phyloP scores from a whole-genome alignment of 192 early-diverging fungal genomes.

The Phycomyces nitens region DNA sequence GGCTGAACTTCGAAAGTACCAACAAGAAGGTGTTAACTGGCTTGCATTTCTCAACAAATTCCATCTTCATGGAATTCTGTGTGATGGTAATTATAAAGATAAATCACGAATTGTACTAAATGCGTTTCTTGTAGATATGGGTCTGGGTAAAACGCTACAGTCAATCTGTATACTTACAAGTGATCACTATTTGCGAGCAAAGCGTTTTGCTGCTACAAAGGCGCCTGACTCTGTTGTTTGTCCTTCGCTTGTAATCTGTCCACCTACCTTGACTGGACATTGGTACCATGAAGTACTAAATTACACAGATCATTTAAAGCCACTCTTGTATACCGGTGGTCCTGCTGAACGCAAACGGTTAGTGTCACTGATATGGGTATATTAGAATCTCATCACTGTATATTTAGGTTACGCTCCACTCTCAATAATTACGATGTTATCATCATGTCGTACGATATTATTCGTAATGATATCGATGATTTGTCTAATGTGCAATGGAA shows the following conservation, averaged over 20 bases:
- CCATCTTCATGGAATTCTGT: slow-evolving; percentile 94
- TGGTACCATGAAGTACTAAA: slow-evolving; percentile 93
- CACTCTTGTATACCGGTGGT: slow-evolving; percentile 83
- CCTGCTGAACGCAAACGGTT: slow-evolving; percentile 70
- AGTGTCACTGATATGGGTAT: slow-evolving; percentile 7
- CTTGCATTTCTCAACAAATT: slow-evolving; percentile 96
- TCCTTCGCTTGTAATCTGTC: slow-evolving; percentile 93
- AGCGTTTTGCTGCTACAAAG: slow-evolving; percentile 48
- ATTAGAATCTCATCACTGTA: neutral
- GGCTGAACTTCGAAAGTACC: slow-evolving; percentile 91
- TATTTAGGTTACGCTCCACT: slow-evolving; percentile 45
- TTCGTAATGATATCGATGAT: slow-evolving; percentile 92
- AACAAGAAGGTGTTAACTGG: slow-evolving; percentile 99
- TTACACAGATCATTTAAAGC: slow-evolving; percentile 72
- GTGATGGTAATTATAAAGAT: slow-evolving; percentile 67
- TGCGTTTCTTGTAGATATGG: slow-evolving; percentile 73
- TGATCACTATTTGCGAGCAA: slow-evolving; percentile 74
- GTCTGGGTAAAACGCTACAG: slow-evolving; percentile 96
- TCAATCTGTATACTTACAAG: slow-evolving; percentile 92
- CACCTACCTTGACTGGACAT: slow-evolving; percentile 91
- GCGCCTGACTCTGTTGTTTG: slow-evolving; percentile 64
- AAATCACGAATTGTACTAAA: neutral
- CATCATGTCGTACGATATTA: slow-evolving; percentile 96
- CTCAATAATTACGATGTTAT: slow-evolving; percentile 69
- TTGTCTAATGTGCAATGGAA: slow-evolving; percentile 75